Evolutionary conservation across 768 basidiomycete genomes (phyloP).

Genomic region (Galerina marginata): DNA sequence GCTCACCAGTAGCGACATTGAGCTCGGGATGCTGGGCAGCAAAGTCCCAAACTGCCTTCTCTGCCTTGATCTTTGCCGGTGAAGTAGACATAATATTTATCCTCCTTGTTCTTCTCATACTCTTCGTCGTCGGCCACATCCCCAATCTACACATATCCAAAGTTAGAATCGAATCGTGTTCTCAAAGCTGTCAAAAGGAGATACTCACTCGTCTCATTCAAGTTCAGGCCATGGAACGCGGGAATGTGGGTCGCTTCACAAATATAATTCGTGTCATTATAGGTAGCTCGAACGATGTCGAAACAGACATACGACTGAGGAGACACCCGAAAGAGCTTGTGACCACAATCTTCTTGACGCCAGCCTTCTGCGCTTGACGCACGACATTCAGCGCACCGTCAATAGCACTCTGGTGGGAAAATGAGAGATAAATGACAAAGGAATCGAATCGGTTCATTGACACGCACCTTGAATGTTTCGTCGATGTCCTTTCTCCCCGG

Average conservation of each 20-base stretch:
- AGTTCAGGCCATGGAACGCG: conserved; percentile 20
- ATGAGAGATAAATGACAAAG: background rate
- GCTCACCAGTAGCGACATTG: conserved; percentile 44
- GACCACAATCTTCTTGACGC: conserved; percentile 40
- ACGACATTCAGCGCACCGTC: conserved; percentile 48
- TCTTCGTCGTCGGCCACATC: conserved; percentile 36
- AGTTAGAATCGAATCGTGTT: background rate
- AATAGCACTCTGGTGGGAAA: conserved; percentile 37
- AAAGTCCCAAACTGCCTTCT: conserved; percentile 48
- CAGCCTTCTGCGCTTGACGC: conserved; percentile 41
- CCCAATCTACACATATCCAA: conserved; percentile 35
- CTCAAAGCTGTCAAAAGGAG: background rate
- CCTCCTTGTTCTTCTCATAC: conserved; percentile 29
- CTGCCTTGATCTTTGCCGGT: conserved; percentile 47
- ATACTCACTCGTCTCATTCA: conserved; percentile 17
- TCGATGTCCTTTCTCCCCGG: conserved; percentile 30
- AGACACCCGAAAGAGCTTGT: conserved; percentile 39
- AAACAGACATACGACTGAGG: conserved; percentile 31
- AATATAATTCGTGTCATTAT: background rate
- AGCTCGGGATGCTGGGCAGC: conserved; percentile 43
- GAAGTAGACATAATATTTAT: conserved; percentile 42
- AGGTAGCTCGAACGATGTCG: background rate
- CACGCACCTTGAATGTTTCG: conserved; percentile 30
- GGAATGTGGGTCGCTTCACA: conserved; percentile 19
- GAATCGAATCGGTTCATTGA: no score